Conservation (phyloP, 2,329 filamentous ascomycete species). For the Trichoderma sp. region DNA sequence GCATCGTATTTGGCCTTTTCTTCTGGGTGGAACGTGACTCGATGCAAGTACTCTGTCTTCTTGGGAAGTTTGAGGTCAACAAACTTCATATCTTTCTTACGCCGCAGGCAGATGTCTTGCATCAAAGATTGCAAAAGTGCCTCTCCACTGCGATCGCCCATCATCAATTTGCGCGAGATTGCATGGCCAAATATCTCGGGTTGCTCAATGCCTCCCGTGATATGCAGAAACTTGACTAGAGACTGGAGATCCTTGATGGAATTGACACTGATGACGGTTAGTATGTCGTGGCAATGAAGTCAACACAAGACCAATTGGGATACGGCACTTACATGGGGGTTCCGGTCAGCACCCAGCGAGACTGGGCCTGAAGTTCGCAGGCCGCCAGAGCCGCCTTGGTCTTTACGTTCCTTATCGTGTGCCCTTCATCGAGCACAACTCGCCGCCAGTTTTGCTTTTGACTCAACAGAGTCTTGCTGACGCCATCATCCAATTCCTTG, state of each 20-base stretch:
- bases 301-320: background rate
- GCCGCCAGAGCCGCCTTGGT: slow-evolving; percentile 71
- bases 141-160: slow-evolving; percentile 55
- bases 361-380: slow-evolving; percentile 62
- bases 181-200: slow-evolving; percentile 67
- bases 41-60: slow-evolving; percentile 74
- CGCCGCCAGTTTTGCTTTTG: slow-evolving; percentile 64
- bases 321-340: slow-evolving; percentile 65
- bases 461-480: slow-evolving; percentile 18
- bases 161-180: slow-evolving; percentile 60
- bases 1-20: slow-evolving; percentile 76
- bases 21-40: slow-evolving; percentile 67
- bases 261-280: slow-evolving; percentile 58
- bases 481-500: slow-evolving; percentile 54
- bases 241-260: slow-evolving; percentile 78
- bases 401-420: slow-evolving; percentile 73
- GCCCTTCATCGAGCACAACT: slow-evolving; percentile 79
- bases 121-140: slow-evolving; percentile 72
- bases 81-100: slow-evolving; percentile 85
- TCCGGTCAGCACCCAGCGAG: slow-evolving; percentile 75
- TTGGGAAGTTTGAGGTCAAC: slow-evolving; percentile 75
- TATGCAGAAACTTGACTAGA: slow-evolving; percentile 70
- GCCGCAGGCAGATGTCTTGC: slow-evolving; percentile 73
- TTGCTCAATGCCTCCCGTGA: slow-evolving; percentile 72
- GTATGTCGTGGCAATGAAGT: background rate